phyloP scores from a whole-genome alignment of 768 basidiomycete genomes.

The Agaricus bisporus region DNA sequence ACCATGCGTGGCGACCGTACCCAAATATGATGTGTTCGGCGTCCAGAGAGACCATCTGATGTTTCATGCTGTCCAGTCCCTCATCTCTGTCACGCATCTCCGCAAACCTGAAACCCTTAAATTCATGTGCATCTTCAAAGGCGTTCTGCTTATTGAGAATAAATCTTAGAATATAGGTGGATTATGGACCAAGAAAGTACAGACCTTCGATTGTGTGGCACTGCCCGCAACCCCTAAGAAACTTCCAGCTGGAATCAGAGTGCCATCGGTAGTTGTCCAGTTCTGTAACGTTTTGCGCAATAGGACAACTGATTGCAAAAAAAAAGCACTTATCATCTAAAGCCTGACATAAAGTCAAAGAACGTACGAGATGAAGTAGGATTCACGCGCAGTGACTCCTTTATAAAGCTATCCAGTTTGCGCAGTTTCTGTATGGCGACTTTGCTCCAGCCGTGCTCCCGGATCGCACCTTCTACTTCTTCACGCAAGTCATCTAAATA shows the following conservation, averaged over 20 bases:
- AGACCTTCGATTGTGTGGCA: slow-evolving; percentile 17
- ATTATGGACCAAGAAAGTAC: neutral
- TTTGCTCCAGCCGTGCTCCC: slow-evolving; percentile 29
- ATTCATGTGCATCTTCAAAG: slow-evolving; percentile 32
- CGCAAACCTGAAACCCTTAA: slow-evolving; percentile 32
- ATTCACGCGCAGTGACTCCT: slow-evolving; percentile 25
- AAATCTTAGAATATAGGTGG: neutral
- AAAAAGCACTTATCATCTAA: too few relatives aligned
- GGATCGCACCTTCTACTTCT: slow-evolving; percentile 31
- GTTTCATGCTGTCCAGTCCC: slow-evolving; percentile 15
- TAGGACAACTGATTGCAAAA: slow-evolving; percentile 11
- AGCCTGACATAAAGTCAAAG: neutral
- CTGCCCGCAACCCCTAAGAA: slow-evolving; percentile 19
- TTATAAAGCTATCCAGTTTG: slow-evolving; percentile 40
- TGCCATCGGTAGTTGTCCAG: slow-evolving; percentile 34
- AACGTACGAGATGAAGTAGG: neutral
- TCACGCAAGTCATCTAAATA: slow-evolving; percentile 30
- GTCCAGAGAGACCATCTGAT: slow-evolving; percentile 28
- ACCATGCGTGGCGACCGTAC: slow-evolving; percentile 29
- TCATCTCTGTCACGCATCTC: slow-evolving; percentile 12
- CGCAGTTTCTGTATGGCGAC: slow-evolving; percentile 30
- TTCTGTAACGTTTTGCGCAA: slow-evolving; percentile 26
- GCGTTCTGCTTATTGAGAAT: slow-evolving; percentile 15
- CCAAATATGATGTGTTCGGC: slow-evolving; percentile 32
- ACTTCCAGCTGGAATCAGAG: slow-evolving; percentile 28